Conservation (phyloP, 345 rosid genomes). For the Iberis pinnata region DNA sequence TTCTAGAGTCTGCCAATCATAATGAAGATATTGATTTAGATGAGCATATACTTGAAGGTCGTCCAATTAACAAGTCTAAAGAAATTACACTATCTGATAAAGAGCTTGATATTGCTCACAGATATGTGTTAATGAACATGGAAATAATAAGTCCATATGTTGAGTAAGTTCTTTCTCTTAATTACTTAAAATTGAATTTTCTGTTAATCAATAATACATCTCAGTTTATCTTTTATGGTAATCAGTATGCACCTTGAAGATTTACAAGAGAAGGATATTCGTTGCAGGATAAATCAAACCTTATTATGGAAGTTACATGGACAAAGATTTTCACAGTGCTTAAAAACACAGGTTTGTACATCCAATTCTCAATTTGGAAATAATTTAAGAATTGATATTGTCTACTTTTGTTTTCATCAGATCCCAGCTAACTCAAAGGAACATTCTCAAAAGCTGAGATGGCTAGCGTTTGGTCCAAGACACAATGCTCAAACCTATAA, state of each 20-base stretch:
- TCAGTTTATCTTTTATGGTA: too few relatives aligned
- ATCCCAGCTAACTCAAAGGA: neutral
- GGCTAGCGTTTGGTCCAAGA: neutral
- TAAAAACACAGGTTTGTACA: neutral
- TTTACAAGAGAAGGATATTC: neutral
- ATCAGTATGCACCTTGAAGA: neutral
- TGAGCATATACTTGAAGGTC: neutral
- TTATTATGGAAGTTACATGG: slow-evolving; percentile 8
- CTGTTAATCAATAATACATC: too few relatives aligned
- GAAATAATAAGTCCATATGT: neutral
- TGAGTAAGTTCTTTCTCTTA: neutral
- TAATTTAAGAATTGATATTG: too few relatives aligned
- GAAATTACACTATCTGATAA: neutral
- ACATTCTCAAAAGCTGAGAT: neutral
- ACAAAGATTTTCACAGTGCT: neutral
- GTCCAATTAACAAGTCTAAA: neutral
- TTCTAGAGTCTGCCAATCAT: neutral
- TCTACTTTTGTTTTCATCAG: neutral
- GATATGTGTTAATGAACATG: neutral
- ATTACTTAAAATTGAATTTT: too few relatives aligned
- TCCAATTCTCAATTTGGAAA: too few relatives aligned
- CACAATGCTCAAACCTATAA: neutral
- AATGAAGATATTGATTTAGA: slow-evolving; percentile 7
- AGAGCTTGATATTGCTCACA: slow-evolving; percentile 2
- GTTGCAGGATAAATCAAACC: neutral